Evolutionary conservation across 805 yeast genomes (phyloP), one percentile per base, ranked within the genome.

Genomic region (Suhomyces emberorum): DNA sequence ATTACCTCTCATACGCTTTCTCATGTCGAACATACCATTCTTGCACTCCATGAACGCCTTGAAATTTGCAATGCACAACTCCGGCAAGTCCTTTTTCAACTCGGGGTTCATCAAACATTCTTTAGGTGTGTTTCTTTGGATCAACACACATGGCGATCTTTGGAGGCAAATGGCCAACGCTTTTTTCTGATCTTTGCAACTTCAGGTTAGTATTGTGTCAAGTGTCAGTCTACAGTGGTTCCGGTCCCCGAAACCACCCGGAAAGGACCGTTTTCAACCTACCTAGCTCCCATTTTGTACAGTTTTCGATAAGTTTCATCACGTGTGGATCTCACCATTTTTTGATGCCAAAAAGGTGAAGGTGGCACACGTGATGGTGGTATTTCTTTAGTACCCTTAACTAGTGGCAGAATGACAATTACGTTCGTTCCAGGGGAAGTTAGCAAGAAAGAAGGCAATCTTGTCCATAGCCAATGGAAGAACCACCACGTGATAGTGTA

Each of bases 81-180:
- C 95, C 1, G 98, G 98, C 17, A 91, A 63, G 30, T 86, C 84
- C 38, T 73, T 72, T 30, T 81, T 70, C 23, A 91, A 72, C 43
- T 82, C 82, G 1, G 95, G 95, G 44, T 89, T 72, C 25, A 84
- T 83, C 15, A 89, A 61, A 55, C 98, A 91, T 40, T 88, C 81
- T 43, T 87, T 82, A 3, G 98, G 98, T 2, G 86, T 86, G 61
- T 93, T 74, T 46, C 98, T 73, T 43, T 93, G 86, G 15, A 91
- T 74, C 66, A 91, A 72, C 34, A 91, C 98, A 61, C 98, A 91
- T 11, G 98, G 98, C 4, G 97, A 88, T 54, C 97, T 76, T 59
- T 91, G 98, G 32, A 91, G 72, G 58, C 98, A 91, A 15, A 91
- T 81, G 7, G 98, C 98, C 39, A 93, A 86, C n/a, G 95, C 96